A percentile compares a stretch with the other conserved stretches of the same genome.
Evolutionary conservation across 2,329 filamentous ascomycete genomes (phyloP).

Genomic region (Ophiostoma quercus): DNA sequence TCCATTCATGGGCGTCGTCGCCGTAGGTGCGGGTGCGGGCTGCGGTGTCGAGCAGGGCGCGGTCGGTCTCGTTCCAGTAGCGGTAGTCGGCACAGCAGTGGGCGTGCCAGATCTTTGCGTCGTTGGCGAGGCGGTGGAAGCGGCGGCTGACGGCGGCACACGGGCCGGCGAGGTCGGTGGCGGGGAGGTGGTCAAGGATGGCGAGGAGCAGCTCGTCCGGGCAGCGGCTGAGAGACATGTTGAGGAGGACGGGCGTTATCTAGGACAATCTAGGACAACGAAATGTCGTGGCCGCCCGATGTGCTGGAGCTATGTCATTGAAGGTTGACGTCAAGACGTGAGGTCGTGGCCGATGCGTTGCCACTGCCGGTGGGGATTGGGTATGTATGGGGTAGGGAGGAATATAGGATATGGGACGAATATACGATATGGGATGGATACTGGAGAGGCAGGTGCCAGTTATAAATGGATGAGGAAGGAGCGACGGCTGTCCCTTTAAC

Average conservation of each 20-base stretch:
- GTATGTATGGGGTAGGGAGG: neutral
- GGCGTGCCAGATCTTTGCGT: slow-evolving; percentile 72
- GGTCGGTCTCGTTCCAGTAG: slow-evolving; percentile 68
- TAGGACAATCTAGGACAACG: neutral
- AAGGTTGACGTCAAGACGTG: neutral
- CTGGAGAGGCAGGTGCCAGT: neutral
- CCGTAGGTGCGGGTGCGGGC: slow-evolving; percentile 48
- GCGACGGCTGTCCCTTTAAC: neutral
- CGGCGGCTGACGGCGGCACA: slow-evolving; percentile 56
- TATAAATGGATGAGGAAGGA: neutral
- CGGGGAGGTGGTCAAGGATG: slow-evolving; percentile 62
- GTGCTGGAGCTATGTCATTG: neutral
- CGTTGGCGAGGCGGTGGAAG: slow-evolving; percentile 60
- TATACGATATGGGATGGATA: neutral
- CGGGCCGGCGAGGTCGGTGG: slow-evolving; percentile 46
- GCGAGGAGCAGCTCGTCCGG: slow-evolving; percentile 82
- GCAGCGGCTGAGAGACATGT: slow-evolving; percentile 42
- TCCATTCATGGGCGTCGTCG: slow-evolving; percentile 60
- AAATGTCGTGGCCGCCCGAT: neutral
- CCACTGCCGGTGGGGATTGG: neutral
- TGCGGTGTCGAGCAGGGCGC: slow-evolving; percentile 46
- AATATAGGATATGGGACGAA: neutral
- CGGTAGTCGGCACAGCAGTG: slow-evolving; percentile 65
- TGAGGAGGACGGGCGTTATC: too few species aligned
- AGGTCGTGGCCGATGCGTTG: neutral